Percentiles rank a stretch among this genome's conserved stretches.
These are phyloP conservation scores for Metschnikowia vanudenii DNA, from an alignment of 805 yeast species.

Conservation along the genomic window DNA sequence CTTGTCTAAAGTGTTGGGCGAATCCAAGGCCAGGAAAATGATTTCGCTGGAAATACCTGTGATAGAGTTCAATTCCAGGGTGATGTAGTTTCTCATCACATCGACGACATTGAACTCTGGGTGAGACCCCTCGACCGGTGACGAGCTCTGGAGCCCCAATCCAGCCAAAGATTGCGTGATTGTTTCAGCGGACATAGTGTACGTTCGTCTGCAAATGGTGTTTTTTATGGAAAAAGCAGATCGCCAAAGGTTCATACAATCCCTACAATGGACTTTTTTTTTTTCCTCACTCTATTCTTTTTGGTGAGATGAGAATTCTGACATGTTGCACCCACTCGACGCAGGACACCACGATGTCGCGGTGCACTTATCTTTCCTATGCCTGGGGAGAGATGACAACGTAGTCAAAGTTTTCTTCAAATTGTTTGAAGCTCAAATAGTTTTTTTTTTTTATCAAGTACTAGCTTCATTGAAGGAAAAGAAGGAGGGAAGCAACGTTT, in stretches of 20 bases:
- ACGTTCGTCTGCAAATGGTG: slow-evolving; percentile 8
- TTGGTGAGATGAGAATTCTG: slow-evolving; percentile 8
- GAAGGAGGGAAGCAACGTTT: too few species aligned
- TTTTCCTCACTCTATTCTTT: neutral
- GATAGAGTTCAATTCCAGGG: slow-evolving; percentile 70
- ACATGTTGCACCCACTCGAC: slow-evolving; percentile 11
- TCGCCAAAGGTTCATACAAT: slow-evolving; percentile 13
- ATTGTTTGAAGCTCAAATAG: too few species aligned
- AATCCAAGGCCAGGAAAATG: slow-evolving; percentile 83
- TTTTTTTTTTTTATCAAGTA: too few species aligned
- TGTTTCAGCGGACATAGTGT: slow-evolving; percentile 25
- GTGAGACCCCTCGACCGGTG: slow-evolving; percentile 53
- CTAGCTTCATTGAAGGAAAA: too few species aligned
- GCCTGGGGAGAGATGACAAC: too few species aligned
- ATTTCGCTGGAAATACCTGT: slow-evolving; percentile 68
- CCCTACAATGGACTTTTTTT: neutral
- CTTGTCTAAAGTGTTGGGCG: slow-evolving; percentile 80
- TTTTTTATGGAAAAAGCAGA: slow-evolving; percentile 5
- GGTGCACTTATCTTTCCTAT: too few species aligned
- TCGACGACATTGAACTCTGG: slow-evolving; percentile 84
- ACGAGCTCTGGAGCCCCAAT: slow-evolving; percentile 34
- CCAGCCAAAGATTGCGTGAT: slow-evolving; percentile 35
- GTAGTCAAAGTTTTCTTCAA: too few species aligned
- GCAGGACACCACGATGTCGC: neutral
- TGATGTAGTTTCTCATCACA: slow-evolving; percentile 83